These are phyloP conservation scores for Arxiozyma bovina DNA, from an alignment of 1,139 yeast genomes.

Conservation along the genomic window DNA sequence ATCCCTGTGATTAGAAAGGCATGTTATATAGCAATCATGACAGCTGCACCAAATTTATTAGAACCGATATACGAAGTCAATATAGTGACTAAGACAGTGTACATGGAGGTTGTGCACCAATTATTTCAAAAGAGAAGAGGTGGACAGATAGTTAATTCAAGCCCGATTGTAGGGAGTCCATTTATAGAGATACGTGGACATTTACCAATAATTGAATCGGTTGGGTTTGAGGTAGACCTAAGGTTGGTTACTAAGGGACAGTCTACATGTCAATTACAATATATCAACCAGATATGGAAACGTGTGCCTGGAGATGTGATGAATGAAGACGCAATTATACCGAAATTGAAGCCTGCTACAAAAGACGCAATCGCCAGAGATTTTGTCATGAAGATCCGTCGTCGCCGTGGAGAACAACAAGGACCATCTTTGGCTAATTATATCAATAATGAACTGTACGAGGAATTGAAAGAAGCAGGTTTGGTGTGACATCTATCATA, in stretches of 20 bases:
- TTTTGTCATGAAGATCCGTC: slow-evolving; percentile 79
- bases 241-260: slow-evolving; percentile 70
- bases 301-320: slow-evolving; percentile 88
- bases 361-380: slow-evolving; percentile 69
- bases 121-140: slow-evolving; percentile 59
- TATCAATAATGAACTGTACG: slow-evolving; percentile 52
- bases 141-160: slow-evolving; percentile 41
- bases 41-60: slow-evolving; percentile 70
- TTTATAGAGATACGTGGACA: slow-evolving; percentile 52
- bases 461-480: slow-evolving; percentile 45
- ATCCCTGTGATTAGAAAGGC: slow-evolving; percentile 81
- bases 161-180: slow-evolving; percentile 68
- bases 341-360: slow-evolving; percentile 69
- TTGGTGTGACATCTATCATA: slow-evolving; percentile 19
- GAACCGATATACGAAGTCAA: slow-evolving; percentile 75
- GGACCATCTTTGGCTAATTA: slow-evolving; percentile 69
- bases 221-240: slow-evolving; percentile 82
- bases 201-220: slow-evolving; percentile 82
- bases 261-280: slow-evolving; percentile 60
- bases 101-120: slow-evolving; percentile 41
- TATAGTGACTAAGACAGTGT: slow-evolving; percentile 45
- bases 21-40: slow-evolving; percentile 69
- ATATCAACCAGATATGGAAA: slow-evolving; percentile 54
- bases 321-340: slow-evolving; percentile 54
- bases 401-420: slow-evolving; percentile 73